A percentile compares a stretch with the other conserved stretches of the same genome.
Conservation (phyloP, 805 yeast species). For the Saturnispora zaruensis region DNA sequence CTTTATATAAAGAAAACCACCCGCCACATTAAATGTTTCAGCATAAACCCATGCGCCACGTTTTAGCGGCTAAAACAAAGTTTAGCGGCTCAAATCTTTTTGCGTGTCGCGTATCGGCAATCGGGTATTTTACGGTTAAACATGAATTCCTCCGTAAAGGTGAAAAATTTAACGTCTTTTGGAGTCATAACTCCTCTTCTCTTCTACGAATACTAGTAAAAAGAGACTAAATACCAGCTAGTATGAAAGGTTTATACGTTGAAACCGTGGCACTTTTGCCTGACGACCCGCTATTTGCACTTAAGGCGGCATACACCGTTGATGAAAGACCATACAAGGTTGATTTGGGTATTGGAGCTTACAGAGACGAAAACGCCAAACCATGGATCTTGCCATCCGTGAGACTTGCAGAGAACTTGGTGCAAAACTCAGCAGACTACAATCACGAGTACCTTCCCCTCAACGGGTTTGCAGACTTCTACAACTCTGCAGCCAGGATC, state of each 20-base stretch:
- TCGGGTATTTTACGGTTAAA: background rate
- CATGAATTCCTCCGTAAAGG: background rate
- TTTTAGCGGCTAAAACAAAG: background rate
- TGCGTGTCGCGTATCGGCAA: background rate
- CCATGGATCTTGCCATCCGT: conserved; percentile 87
- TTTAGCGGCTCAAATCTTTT: background rate
- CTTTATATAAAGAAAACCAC: background rate
- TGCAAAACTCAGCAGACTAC: conserved; percentile 49
- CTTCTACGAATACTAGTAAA: background rate
- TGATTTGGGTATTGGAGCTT: conserved; percentile 89
- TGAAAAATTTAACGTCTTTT: background rate
- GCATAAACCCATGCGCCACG: background rate
- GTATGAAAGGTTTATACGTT: conserved; percentile 20
- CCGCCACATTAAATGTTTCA: background rate
- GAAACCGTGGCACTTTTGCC: conserved; percentile 53
- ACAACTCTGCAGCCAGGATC: conserved; percentile 61
- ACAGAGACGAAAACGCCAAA: conserved; percentile 80
- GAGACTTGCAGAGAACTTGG: conserved; percentile 56
- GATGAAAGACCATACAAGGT: conserved; percentile 62
- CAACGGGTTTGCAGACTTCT: conserved; percentile 62
- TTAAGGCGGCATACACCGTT: conserved; percentile 54
- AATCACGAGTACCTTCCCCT: conserved; percentile 90
- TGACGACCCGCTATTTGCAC: conserved; percentile 80
- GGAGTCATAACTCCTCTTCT: background rate
- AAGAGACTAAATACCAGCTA: background rate